phyloP scores from a whole-genome alignment of 352 stramenopile species.

The Phytophthora megakarya region DNA sequence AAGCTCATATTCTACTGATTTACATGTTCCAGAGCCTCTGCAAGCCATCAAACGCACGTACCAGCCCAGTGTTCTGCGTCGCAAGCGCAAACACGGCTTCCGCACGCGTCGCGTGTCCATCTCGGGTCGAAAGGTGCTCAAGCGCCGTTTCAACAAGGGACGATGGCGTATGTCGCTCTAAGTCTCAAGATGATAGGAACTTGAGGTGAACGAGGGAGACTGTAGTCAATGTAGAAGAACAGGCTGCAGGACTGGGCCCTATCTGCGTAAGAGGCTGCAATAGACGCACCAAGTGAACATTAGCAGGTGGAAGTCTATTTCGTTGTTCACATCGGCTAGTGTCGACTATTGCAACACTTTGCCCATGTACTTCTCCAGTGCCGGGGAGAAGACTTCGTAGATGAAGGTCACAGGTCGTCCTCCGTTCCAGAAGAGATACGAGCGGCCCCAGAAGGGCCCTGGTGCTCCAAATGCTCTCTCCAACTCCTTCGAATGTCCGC shows the following conservation, averaged over 20 bases:
- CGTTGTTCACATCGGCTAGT: conserved; percentile 10
- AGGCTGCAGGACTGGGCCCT: conserved; percentile 1
- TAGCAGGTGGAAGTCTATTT: conserved; percentile 23
- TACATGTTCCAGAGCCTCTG: conserved; percentile 55
- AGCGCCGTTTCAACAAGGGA: conserved; percentile 81
- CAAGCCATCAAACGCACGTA: conserved; percentile 86
- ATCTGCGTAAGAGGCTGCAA: conserved; percentile 28
- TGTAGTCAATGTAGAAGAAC: conserved; percentile 9
- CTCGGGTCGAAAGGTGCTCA: conserved; percentile 78
- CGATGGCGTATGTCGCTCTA: conserved; percentile 88
- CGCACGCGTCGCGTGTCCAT: conserved; percentile 76
- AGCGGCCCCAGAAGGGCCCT: conserved; percentile 83
- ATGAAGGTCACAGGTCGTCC: conserved; percentile 83
- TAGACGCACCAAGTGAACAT: conserved; percentile 37
- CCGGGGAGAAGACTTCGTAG: conserved; percentile 89
- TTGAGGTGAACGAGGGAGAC: conserved; percentile 6
- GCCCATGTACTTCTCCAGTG: conserved; percentile 81
- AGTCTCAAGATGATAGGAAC: conserved; percentile 21
- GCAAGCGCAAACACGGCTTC: conserved; percentile 89
- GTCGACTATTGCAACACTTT: conserved; percentile 47
- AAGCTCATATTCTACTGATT: neutral
- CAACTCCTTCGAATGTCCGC: conserved; percentile 55
- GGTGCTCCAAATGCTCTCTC: conserved; percentile 66
- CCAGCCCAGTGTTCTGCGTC: conserved; percentile 84
- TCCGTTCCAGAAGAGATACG: conserved; percentile 87